These are phyloP conservation scores for Erodium trifolium DNA, from an alignment of 441 rosid species.

Conservation along the genomic window DNA sequence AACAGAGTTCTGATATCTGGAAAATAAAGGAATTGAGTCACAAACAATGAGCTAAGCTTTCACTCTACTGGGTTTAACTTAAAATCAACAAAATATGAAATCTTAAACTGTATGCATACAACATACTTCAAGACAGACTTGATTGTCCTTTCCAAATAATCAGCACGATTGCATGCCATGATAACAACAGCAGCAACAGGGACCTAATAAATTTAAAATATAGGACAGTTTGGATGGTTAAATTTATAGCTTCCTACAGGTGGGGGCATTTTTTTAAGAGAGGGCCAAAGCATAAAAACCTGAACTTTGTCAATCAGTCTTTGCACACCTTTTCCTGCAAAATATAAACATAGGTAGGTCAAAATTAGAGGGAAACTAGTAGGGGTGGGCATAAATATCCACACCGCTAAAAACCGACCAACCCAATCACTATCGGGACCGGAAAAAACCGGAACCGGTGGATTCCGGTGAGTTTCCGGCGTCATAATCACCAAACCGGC, in stretches of 20 bases:
- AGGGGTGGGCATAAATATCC: too few species aligned
- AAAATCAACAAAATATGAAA: constrained; percentile 12
- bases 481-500: too few species aligned
- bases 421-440: too few species aligned
- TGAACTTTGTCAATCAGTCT: constrained; percentile 46
- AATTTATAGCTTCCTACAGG: constrained; percentile 10
- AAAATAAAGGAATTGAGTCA: constrained; percentile 14
- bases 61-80: constrained; percentile 2
- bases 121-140: constrained; percentile 68
- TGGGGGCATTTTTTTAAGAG: constrained; percentile 1
- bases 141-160: constrained; percentile 82
- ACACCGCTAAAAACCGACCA: too few species aligned
- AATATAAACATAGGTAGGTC: constrained; percentile 9
- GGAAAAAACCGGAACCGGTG: too few species aligned
- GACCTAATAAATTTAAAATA: constrained; percentile 32
- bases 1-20: constrained; percentile 62
- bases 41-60: constrained; percentile 10
- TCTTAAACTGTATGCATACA: not conserved
- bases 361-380: constrained; percentile 6
- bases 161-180: constrained; percentile 99
- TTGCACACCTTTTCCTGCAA: constrained; percentile 64
- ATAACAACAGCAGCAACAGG: constrained; percentile 87
- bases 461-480: too few species aligned
- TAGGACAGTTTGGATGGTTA: constrained; percentile 18
- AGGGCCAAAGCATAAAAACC: constrained; percentile 24